Conservation (phyloP, 371 early-diverging fungal species). For the Mucor piriformis region DNA sequence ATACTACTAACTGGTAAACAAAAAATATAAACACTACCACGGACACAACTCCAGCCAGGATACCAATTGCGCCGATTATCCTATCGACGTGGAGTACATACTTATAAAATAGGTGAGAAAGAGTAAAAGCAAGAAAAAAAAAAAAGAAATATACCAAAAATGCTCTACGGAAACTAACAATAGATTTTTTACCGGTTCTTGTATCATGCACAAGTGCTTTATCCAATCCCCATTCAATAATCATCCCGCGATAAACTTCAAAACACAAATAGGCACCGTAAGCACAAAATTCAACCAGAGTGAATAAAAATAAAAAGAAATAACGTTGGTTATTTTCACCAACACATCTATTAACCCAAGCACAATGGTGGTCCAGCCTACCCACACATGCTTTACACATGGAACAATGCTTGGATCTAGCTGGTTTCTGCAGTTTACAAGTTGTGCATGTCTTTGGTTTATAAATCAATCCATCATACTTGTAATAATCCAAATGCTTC, state of each 20-base stretch:
- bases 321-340: slow-evolving; percentile 74
- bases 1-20: slow-evolving; percentile 57
- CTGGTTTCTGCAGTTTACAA: slow-evolving; percentile 73
- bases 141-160: slow-evolving; percentile 32
- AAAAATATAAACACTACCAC: slow-evolving; percentile 65
- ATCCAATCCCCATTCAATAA: slow-evolving; percentile 57
- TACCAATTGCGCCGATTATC: slow-evolving; percentile 62
- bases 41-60: slow-evolving; percentile 63
- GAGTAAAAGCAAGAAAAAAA: neutral
- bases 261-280: slow-evolving; percentile 69
- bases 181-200: slow-evolving; percentile 33
- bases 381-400: slow-evolving; percentile 74
- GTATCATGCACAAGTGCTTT: slow-evolving; percentile 38
- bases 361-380: slow-evolving; percentile 75
- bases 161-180: slow-evolving; percentile 43
- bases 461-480: slow-evolving; percentile 67
- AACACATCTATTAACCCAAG: slow-evolving; percentile 80
- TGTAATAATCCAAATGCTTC: slow-evolving; percentile 54
- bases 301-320: slow-evolving; percentile 70
- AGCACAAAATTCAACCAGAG: slow-evolving; percentile 59
- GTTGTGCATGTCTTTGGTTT: slow-evolving; percentile 67
- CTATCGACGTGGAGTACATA: slow-evolving; percentile 63
- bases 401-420: slow-evolving; percentile 79
- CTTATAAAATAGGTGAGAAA: slow-evolving; percentile 27
- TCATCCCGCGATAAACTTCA: slow-evolving; percentile 58